These are phyloP conservation scores for Emericellopsis atlantica DNA, from an alignment of 2,329 filamentous ascomycete species.

Conservation along the genomic window DNA sequence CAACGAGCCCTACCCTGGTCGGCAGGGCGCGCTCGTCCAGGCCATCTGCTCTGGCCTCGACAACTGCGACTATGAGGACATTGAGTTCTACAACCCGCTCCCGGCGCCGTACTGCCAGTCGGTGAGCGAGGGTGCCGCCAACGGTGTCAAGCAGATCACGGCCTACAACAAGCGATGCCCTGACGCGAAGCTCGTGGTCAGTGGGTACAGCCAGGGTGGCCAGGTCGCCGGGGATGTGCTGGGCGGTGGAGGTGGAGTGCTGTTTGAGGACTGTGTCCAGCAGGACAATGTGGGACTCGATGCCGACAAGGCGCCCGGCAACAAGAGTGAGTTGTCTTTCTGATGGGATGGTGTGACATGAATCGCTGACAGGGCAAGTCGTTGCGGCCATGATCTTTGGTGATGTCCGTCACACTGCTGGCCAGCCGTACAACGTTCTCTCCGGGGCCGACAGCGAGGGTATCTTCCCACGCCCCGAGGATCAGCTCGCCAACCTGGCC, in stretches of 20 bases:
- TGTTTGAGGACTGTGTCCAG: constrained; percentile 17
- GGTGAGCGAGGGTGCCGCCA: constrained; percentile 19
- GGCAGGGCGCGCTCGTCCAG: constrained; percentile 12
- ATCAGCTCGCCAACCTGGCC: constrained; percentile 13
- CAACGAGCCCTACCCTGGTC: constrained; percentile 17
- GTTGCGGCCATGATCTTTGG: constrained; percentile 20
- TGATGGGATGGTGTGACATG: not conserved
- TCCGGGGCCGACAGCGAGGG: constrained; percentile 11
- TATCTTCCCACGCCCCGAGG: constrained; percentile 15
- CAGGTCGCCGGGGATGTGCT: constrained; percentile 23
- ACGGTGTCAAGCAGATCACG: constrained; percentile 22
- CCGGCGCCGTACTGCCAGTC: constrained; percentile 19
- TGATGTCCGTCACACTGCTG: constrained; percentile 18
- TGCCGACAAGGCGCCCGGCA: constrained; percentile 13
- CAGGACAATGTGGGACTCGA: constrained; percentile 11
- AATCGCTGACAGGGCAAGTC: constrained; percentile 6
- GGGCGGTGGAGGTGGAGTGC: constrained; percentile 18
- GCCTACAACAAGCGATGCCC: constrained; percentile 25
- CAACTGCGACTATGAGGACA: constrained; percentile 18
- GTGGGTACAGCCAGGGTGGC: constrained; percentile 26
- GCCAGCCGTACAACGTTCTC: constrained; percentile 19
- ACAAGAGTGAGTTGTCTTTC: constrained; percentile 14
- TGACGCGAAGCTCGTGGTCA: constrained; percentile 23
- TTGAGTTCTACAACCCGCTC: constrained; percentile 16
- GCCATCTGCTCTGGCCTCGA: constrained; percentile 13